These are phyloP conservation scores for Scutellaria galericulata DNA, from an alignment of 257 asterid genomes.

Conservation along the genomic window DNA sequence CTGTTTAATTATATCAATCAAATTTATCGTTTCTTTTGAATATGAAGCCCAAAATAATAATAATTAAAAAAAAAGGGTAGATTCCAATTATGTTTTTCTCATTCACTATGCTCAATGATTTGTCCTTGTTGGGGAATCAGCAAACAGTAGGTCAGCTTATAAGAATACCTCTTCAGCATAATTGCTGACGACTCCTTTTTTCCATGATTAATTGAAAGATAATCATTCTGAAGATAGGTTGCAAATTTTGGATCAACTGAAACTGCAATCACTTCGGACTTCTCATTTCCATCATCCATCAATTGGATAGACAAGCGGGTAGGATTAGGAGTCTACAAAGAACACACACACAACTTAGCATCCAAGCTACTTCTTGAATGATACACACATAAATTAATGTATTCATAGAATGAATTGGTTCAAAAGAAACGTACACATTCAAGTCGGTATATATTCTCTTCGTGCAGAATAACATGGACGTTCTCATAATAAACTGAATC, in stretches of 20 bases:
- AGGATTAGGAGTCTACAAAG: slow-evolving; percentile 70
- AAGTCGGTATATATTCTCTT: slow-evolving; percentile 62
- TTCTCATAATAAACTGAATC: slow-evolving; percentile 64
- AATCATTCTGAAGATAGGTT: slow-evolving; percentile 72
- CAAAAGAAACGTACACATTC: slow-evolving; percentile 70
- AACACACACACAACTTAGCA: slow-evolving; percentile 41
- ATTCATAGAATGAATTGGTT: not conserved
- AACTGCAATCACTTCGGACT: slow-evolving; percentile 89
- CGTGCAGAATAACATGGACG: slow-evolving; percentile 58
- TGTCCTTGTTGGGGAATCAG: not conserved
- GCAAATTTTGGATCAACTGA: slow-evolving; percentile 94
- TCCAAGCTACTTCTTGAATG: slow-evolving; percentile 25
- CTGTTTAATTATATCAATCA: not conserved
- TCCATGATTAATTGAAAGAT: slow-evolving; percentile 67
- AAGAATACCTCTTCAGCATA: slow-evolving; percentile 73
- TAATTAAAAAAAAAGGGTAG: not conserved
- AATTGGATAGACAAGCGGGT: slow-evolving; percentile 78
- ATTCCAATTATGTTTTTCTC: not conserved
- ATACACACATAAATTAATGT: not conserved
- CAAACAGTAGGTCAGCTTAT: not conserved
- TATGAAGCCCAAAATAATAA: not conserved
- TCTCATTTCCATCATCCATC: slow-evolving; percentile 89
- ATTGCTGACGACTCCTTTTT: slow-evolving; percentile 76
- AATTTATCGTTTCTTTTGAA: not conserved
- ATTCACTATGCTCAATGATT: not conserved